Evolutionary conservation across 2,329 filamentous ascomycete genomes (phyloP), one percentile per base, ranked within the genome.

Genomic region (Aspergillus spinulosporus): DNA sequence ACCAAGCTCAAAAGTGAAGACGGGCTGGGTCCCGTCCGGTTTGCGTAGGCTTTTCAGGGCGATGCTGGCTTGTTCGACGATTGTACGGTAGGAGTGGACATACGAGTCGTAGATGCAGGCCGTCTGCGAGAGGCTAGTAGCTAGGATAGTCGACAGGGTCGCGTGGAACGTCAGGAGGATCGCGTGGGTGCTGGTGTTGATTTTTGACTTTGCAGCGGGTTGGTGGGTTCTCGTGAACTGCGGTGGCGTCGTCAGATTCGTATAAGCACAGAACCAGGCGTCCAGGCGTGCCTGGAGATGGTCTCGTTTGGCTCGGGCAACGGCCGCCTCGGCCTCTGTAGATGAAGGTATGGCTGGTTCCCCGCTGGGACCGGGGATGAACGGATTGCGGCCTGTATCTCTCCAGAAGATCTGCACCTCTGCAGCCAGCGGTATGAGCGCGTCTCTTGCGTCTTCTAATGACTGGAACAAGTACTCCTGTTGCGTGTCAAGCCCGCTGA

Each of bases 1-100:
- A 1, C 64, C 62, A 46, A 60, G 54, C n/a, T 66, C 66, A 29
- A 68, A 67, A 5, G 52, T 64, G 29, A 67, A 67, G n/a, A 62
- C 61, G 3, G 62, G 57, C 28, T 60, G 59, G 3, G 37, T 31
- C 5, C 57, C 58, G 43, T 58, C 49, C 34, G 34, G 34, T 12
- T 34, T 34, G 31, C 3, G 36, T 39, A 2, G 53, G 5, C 52
- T n/a, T 11, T 39, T 7, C 2, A 66, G 60, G 5, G 49, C 50
- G 7, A 11, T 12, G 1, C 43, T 29, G 9, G 56, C 48, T 14
- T 51, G 43, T 12, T 43, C 8, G 8, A 58, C n/a, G 5, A 58
- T 21, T 21, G 48, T 8, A 44, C 3, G 4, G 29, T 36, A 32
- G 56, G 52, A 3, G 42, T 12, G 34, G 31, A 5, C 12, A 59